Conservation (phyloP, 2,329 filamentous ascomycete genomes). For the Blastomyces silverae region DNA sequence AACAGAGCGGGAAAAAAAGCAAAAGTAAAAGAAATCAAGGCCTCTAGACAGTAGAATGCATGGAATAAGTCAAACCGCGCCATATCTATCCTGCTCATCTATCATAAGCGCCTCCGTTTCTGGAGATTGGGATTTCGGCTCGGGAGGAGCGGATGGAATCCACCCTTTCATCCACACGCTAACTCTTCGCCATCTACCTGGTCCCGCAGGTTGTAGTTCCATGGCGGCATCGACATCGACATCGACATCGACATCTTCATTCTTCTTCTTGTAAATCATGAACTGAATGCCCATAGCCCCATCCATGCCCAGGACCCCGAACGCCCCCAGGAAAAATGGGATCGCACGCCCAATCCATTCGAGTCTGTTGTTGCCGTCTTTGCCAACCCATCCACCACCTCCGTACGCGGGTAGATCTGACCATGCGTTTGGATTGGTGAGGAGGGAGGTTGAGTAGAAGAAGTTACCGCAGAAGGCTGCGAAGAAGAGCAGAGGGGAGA, state of each 20-base stretch:
- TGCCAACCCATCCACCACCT: slow-evolving; percentile 54
- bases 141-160: slow-evolving; percentile 49
- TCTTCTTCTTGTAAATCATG: slow-evolving; percentile 49
- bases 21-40: neutral
- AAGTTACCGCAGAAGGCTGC: slow-evolving; percentile 62
- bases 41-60: neutral
- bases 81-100: slow-evolving; percentile 30
- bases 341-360: slow-evolving; percentile 54
- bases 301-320: slow-evolving; percentile 57
- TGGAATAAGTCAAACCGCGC: slow-evolving; percentile 26
- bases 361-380: slow-evolving; percentile 47
- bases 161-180: slow-evolving; percentile 61
- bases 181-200: slow-evolving; percentile 50
- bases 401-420: slow-evolving; percentile 50
- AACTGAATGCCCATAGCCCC: slow-evolving; percentile 59
- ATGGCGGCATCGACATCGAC: slow-evolving; percentile 28
- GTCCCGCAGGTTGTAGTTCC: slow-evolving; percentile 34
- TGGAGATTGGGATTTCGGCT: slow-evolving; percentile 24
- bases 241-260: slow-evolving; percentile 39
- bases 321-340: slow-evolving; percentile 61
- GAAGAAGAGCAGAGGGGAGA: slow-evolving; percentile 57
- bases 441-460: slow-evolving; percentile 57
- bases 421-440: slow-evolving; percentile 60
- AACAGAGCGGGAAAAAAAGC: neutral
- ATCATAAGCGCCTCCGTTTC: slow-evolving; percentile 32